phyloP scores from a whole-genome alignment of 331 rosid species.

The Spiraea crenata region DNA sequence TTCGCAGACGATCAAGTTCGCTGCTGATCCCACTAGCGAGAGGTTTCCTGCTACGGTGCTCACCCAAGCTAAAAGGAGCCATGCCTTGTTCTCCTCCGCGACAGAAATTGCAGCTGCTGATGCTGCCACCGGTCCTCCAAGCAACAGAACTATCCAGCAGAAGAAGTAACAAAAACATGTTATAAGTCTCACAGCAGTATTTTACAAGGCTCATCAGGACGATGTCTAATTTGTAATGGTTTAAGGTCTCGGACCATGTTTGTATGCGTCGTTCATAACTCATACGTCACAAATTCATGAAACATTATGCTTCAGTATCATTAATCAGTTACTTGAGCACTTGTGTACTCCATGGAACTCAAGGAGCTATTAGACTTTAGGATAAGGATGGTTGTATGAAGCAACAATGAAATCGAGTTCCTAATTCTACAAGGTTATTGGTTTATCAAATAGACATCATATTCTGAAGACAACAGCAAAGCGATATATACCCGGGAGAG shows the following conservation, averaged over 20 bases:
- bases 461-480: neutral
- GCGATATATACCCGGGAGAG: neutral
- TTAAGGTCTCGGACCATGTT: neutral
- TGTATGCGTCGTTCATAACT: neutral
- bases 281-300: neutral
- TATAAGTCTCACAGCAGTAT: neutral
- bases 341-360: too few relatives aligned
- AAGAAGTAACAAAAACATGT: slow-evolving; percentile 2
- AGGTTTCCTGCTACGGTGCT: slow-evolving; percentile 89
- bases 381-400: neutral
- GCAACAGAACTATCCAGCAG: slow-evolving; percentile 52
- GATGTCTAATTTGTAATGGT: neutral
- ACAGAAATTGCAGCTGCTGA: slow-evolving; percentile 63
- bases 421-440: neutral
- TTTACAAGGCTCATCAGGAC: neutral
- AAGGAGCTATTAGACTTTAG: neutral
- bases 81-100: slow-evolving; percentile 60
- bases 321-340: neutral
- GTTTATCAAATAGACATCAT: neutral
- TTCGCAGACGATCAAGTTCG: slow-evolving; percentile 81
- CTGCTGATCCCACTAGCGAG: slow-evolving; percentile 72
- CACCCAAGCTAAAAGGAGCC: slow-evolving; percentile 86
- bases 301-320: neutral
- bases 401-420: slow-evolving; percentile 1
- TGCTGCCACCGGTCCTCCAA: slow-evolving; percentile 71